Evolutionary conservation across 2,329 filamentous ascomycete genomes (phyloP), one percentile per base, ranked within the genome.

Genomic region (Metarhizium robertsii): DNA sequence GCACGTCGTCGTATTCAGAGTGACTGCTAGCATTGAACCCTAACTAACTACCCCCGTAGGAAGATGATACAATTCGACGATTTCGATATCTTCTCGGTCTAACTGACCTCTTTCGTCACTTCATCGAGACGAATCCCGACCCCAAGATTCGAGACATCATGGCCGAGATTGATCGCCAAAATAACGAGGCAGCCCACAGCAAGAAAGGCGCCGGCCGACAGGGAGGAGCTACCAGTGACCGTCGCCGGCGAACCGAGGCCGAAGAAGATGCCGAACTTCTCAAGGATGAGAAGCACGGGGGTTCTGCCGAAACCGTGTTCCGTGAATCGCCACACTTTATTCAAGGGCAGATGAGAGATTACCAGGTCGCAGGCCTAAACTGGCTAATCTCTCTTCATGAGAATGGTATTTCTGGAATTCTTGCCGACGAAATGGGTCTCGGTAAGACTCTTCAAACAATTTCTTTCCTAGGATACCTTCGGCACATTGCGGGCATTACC

Each of bases 361-460:
- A 99, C 72, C 94, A 99, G 71, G 79, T 99, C 63, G 88, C 90
- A 38, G 94, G 94, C 61, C 78, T 99, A 62, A 99, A 99, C 71
- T 99, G 94, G 94, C 81, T 99, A 49, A 91, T 99, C 63, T 97
- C 92, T 13, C 80, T 99, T 6, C 94, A 99, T 66, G 94, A 99
- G 72, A 99, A 99, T 66, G 94, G 94, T 76, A 99, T 99, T 62
- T 97, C 92, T 20, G 94, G 94, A 62, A 99, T 99, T 60, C 77
- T 99, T 52, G 94, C 94, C 58, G 94, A 99, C 67, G 94, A 99
- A 74, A 99, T 99, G 94, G 94, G 94, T 72, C 79, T 99, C 20
- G 94, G 94, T 65, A 99, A 99, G 78, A 99, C 94, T 0, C 74
- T 99, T 32, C 94, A 99, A 73, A 99, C 94, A 0, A 99, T 99